phyloP scores from a whole-genome alignment of 768 basidiomycete genomes.

The Cystofilobasidium ferigula region DNA sequence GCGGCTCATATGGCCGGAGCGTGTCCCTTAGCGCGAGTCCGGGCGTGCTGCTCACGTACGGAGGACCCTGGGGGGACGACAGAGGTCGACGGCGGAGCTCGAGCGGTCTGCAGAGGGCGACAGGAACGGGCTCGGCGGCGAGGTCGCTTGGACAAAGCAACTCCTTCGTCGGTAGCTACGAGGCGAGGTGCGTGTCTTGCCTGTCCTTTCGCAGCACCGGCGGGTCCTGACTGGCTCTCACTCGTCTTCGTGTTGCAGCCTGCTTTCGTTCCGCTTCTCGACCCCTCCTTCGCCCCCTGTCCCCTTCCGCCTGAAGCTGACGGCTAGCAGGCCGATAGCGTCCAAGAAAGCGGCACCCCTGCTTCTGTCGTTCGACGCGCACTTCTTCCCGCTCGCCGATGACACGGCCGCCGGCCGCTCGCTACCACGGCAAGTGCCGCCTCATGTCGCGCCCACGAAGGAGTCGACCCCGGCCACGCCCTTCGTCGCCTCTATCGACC shows the following conservation, averaged over 20 bases:
- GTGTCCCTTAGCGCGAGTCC: constrained; percentile 1
- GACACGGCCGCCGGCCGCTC: neutral
- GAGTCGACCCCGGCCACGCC: constrained; percentile 28
- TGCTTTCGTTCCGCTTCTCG: constrained; percentile 21
- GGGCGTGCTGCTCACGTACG: neutral
- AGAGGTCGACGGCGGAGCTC: neutral
- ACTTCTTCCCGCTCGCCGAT: constrained; percentile 23
- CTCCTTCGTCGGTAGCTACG: constrained; percentile 19
- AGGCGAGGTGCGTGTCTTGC: neutral
- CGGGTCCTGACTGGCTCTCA: no score
- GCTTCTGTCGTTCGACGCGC: constrained; percentile 28
- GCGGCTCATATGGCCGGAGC: neutral
- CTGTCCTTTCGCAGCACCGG: neutral
- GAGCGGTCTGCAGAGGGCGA: neutral
- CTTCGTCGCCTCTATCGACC: constrained; percentile 36
- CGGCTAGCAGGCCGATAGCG: neutral
- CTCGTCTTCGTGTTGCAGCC: neutral
- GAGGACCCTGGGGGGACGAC: neutral
- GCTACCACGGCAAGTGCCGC: neutral
- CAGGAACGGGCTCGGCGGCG: neutral
- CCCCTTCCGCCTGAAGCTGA: constrained; percentile 6
- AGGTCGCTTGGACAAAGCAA: neutral
- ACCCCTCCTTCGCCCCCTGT: constrained; percentile 15
- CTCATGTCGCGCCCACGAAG: neutral
- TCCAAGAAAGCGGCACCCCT: constrained; percentile 26